Conservation (phyloP, 768 basidiomycete species). For the Lentinus brumalis region DNA sequence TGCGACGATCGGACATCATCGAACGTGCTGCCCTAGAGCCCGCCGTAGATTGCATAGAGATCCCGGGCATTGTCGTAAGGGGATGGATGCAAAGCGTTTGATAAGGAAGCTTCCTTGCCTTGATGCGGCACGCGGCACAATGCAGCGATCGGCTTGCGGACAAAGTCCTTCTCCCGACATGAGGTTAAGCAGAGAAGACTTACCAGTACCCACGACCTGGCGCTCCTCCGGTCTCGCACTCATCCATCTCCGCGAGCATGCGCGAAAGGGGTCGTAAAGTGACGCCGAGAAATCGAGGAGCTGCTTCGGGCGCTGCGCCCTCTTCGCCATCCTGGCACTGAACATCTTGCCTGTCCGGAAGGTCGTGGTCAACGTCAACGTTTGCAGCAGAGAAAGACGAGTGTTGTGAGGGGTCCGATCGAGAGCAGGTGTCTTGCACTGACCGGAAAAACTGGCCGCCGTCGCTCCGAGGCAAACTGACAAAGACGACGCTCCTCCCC, state of each 20-base stretch:
- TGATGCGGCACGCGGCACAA: neutral
- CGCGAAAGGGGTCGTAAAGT: slow-evolving; percentile 2
- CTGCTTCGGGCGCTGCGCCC: neutral
- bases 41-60: too few species aligned
- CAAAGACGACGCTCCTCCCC: neutral
- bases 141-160: neutral
- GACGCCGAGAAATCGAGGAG: neutral
- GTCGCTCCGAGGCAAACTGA: neutral
- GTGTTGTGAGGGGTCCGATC: neutral
- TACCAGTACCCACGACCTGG: slow-evolving; percentile 11
- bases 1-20: too few species aligned
- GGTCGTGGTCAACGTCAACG: neutral
- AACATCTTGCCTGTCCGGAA: neutral
- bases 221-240: slow-evolving; percentile 44
- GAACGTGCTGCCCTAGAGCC: too few species aligned
- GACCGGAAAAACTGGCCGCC: slow-evolving; percentile 11
- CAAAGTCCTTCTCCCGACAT: neutral
- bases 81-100: too few species aligned
- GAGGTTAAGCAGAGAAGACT: slow-evolving; percentile 5
- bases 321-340: neutral
- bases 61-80: too few species aligned
- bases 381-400: neutral
- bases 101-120: too few species aligned
- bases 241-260: slow-evolving; percentile 38
- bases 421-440: neutral